Conservation (phyloP, 83 land plant genomes). For the Picea mariana region DNA sequence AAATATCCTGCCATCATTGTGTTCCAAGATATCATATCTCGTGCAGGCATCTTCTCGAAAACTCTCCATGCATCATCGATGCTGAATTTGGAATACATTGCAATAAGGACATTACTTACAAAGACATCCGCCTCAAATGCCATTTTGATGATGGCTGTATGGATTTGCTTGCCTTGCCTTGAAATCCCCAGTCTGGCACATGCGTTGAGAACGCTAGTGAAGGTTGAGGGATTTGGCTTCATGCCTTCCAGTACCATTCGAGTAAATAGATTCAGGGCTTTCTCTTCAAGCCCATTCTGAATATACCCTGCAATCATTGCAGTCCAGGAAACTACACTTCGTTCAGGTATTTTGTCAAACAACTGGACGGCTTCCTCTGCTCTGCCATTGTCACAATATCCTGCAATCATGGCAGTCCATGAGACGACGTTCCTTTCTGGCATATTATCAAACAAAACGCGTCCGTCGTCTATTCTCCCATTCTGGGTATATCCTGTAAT, state of each 20-base stretch:
- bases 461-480: background rate
- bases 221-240: background rate
- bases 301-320: constrained; percentile 31
- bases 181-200: background rate
- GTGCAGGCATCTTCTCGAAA: constrained; percentile 44
- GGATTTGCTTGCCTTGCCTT: background rate
- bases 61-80: constrained; percentile 15
- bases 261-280: background rate
- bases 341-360: constrained; percentile 28
- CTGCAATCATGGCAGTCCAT: constrained; percentile 28
- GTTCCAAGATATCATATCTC: constrained; percentile 43
- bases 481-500: background rate
- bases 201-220: background rate
- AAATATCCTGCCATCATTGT: constrained; percentile 49
- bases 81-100: background rate
- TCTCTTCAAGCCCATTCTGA: constrained; percentile 14
- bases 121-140: background rate
- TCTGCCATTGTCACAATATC: constrained; percentile 35
- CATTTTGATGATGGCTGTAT: background rate
- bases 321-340: constrained; percentile 31
- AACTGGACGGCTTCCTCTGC: constrained; percentile 19
- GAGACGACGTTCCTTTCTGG: constrained; percentile 2
- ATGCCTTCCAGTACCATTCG: constrained; percentile 10
- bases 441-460: constrained; percentile 1
- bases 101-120: background rate